These are phyloP conservation scores for Panicum virgatum DNA, from an alignment of 202 grass and related monocot species.

Conservation along the genomic window DNA sequence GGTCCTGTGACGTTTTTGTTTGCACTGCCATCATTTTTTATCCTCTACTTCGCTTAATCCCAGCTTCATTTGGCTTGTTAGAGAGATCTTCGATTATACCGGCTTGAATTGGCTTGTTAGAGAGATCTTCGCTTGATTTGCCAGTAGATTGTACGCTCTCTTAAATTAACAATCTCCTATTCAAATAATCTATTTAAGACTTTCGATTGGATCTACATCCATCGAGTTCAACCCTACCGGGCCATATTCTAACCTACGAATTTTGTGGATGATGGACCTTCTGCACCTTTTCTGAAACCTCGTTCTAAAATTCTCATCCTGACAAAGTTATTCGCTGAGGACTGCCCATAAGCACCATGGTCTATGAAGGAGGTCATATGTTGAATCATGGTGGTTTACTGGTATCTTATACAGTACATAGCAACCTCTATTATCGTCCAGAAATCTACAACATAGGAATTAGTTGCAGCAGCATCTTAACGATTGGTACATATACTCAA, in stretches of 20 bases:
- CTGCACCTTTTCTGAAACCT: not conserved
- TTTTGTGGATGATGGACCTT: no score
- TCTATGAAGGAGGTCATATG: conserved; percentile 31
- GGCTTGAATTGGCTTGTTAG: conserved; percentile 86
- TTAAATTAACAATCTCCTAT: no score
- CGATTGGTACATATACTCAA: no score
- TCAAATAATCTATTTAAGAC: no score
- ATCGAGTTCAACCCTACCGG: no score
- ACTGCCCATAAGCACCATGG: conserved; percentile 35
- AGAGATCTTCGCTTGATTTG: conserved; percentile 67
- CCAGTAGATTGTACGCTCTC: no score
- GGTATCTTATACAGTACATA: not conserved
- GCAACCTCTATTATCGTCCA: not conserved
- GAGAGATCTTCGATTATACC: not conserved
- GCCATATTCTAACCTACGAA: no score
- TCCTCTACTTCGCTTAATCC: conserved; percentile 81
- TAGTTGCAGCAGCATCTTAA: no score
- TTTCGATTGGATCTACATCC: no score
- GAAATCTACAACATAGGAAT: no score
- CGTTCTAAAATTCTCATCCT: not conserved
- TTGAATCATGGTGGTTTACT: conserved; percentile 12
- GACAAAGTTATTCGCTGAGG: conserved; percentile 11
- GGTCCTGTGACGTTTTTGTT: conserved; percentile 77
- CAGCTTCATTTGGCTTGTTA: no score
- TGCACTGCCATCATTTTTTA: conserved; percentile 81